Conservation (phyloP, 2,329 filamentous ascomycete species). For the Sporothrix pseudoabietina region DNA sequence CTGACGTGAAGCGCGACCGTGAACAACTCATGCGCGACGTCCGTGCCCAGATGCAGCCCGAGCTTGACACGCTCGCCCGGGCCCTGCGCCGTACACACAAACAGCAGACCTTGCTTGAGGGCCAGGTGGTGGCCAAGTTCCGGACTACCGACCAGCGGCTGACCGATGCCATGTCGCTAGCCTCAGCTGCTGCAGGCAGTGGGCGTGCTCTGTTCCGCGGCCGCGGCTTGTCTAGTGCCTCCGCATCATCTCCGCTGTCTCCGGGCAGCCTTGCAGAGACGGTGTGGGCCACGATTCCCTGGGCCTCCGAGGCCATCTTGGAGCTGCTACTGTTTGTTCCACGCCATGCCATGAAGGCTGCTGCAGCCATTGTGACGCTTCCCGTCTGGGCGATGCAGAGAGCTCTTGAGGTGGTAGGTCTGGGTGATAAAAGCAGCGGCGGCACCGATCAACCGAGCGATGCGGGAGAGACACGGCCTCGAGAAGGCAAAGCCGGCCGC, state of each 20-base stretch:
- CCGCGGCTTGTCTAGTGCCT: constrained; percentile 39
- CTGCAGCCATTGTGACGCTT: constrained; percentile 7
- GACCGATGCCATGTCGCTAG: constrained; percentile 77
- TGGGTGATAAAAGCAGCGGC: background rate
- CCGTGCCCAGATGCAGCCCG: constrained; percentile 69
- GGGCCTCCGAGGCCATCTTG: background rate
- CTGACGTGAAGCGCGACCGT: constrained; percentile 36
- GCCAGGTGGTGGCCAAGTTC: constrained; percentile 76
- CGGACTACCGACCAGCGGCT: constrained; percentile 70
- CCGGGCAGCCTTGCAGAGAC: constrained; percentile 43
- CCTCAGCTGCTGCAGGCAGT: constrained; percentile 67
- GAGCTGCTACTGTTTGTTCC: constrained; percentile 29
- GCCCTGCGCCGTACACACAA: constrained; percentile 92
- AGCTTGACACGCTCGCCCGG: constrained; percentile 84
- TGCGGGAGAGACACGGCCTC: background rate
- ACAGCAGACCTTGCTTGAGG: constrained; percentile 72
- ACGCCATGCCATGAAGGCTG: constrained; percentile 20
- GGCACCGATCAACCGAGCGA: background rate
- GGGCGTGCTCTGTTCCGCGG: constrained; percentile 42
- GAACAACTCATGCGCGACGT: constrained; percentile 56
- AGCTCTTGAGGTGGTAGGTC: background rate
- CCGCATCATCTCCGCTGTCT: constrained; percentile 2
- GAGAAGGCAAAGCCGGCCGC: background rate
- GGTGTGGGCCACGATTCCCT: constrained; percentile 36
- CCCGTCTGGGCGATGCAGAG: constrained; percentile 1